These are phyloP conservation scores for Bryopsis sp. DNA, from an alignment of 139 green algal species.

Conservation along the genomic window DNA sequence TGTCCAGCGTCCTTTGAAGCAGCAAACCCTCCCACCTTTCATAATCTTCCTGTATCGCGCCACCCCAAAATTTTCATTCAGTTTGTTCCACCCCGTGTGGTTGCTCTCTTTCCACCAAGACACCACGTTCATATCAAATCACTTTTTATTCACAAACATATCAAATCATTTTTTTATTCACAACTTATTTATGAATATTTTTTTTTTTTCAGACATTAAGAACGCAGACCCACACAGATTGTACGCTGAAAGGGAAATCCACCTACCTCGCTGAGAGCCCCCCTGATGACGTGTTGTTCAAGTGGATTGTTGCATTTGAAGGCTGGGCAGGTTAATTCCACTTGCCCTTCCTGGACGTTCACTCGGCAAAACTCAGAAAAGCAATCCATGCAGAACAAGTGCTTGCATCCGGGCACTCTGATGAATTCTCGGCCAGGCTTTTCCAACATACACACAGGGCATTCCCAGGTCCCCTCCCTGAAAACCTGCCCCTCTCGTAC, in stretches of 20 bases:
- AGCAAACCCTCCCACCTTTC: conserved; percentile 52
- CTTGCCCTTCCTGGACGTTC: conserved; percentile 21
- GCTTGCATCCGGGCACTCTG: conserved; percentile 45
- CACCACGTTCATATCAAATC: background rate
- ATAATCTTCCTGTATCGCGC: conserved; percentile 27
- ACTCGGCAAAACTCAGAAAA: conserved; percentile 32
- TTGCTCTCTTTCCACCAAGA: background rate
- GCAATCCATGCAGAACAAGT: conserved; percentile 70
- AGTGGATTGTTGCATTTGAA: conserved; percentile 14
- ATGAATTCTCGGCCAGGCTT: conserved; percentile 37
- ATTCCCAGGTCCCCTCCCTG: background rate
- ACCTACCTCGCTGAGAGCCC: background rate
- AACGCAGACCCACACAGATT: conserved; percentile 4
- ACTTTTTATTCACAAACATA: background rate
- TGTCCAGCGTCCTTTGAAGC: conserved; percentile 50
- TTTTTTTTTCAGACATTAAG: too few species aligned
- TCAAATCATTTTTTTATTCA: background rate
- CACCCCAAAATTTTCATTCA: background rate
- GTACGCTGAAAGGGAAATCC: background rate
- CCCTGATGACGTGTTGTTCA: background rate
- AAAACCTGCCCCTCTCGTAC: background rate
- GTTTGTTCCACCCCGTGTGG: background rate
- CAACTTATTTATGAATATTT: too few species aligned
- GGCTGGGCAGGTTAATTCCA: conserved; percentile 10
- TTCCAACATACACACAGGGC: conserved; percentile 15